Conservation (phyloP, 305 asterid genomes). For the Fraxinus greggii region DNA sequence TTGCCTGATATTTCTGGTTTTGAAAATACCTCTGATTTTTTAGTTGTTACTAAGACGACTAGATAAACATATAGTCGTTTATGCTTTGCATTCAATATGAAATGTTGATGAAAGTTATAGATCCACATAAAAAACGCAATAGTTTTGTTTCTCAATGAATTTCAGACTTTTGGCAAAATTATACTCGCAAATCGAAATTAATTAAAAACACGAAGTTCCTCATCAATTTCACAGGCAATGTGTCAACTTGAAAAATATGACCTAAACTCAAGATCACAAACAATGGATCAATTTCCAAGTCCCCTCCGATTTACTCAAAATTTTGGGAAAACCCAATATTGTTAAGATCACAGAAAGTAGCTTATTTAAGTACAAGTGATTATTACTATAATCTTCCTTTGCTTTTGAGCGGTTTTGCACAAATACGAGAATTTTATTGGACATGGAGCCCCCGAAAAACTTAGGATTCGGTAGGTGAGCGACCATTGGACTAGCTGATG, state of each 20-base stretch:
- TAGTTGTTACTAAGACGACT: background rate
- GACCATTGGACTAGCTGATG: constrained; percentile 17
- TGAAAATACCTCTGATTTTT: background rate
- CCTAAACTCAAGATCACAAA: constrained; percentile 11
- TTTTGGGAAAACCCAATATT: constrained; percentile 12
- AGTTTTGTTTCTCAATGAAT: background rate
- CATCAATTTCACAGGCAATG: background rate
- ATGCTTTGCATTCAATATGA: background rate
- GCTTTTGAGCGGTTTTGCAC: constrained; percentile 19
- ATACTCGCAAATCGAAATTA: background rate
- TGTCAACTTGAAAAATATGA: background rate
- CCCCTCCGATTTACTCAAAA: background rate
- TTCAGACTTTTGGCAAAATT: background rate
- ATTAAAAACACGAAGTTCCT: background rate
- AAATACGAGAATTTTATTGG: constrained; percentile 6
- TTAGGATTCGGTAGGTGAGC: constrained; percentile 29
- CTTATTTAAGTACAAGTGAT: constrained; percentile 8
- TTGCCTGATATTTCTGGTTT: background rate
- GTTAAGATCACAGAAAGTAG: constrained; percentile 6
- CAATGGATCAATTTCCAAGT: constrained; percentile 8
- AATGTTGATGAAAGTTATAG: background rate
- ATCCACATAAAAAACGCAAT: background rate
- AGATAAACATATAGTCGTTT: background rate
- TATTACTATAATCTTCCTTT: constrained; percentile 19
- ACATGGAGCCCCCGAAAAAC: constrained; percentile 5